Evolutionary conservation across 1,139 yeast species (phyloP), one percentile per base, ranked within the genome.

Genomic region (Geotrichum phurueaensis): DNA sequence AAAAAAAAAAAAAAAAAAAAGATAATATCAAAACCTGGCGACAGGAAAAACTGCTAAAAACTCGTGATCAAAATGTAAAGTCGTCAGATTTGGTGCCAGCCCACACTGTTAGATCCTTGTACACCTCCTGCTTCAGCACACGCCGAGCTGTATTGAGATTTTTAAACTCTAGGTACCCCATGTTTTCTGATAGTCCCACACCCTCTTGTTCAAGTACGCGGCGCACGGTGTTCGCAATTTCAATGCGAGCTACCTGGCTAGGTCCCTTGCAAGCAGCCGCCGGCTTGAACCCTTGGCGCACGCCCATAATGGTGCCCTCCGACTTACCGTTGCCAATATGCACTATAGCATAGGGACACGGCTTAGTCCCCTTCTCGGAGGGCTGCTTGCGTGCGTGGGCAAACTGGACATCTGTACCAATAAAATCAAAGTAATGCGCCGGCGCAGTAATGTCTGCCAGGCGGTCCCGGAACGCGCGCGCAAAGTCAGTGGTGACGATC

Each of bases 401-500:
- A 47, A 59, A 62, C 15, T 49, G 58, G 10, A 57, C 43, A 4
- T 47, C 23, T 5, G 64, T 62, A 4, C 48, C 36, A 3, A 39
- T 55, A 23, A 25, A 54, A 3, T 50, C 50, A 56, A 62, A 62
- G 43, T 57, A 57, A 10, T 53, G 57, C 9, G 20, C 47, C 22
- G 22, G 36, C 5, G 29, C n/a, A 13, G 29, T 22, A 25, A 57
- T 27, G 15, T 63, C 36, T 22, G 68, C 31, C 1, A 66, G 65
- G 2, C 56, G 43, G 7, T 59, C 59, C 18, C 65, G 62, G 63
- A 73, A 75, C 13, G 76, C 74, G 49, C 96, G 74, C 0, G 72
- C 64, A n/a, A 86, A 71, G 58, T 83, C 84, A 0, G 56, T 65
- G 0, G 52, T 55, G 20, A 69, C 64, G 49, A 70, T 68, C 57